phyloP scores from a whole-genome alignment of 1,284 basidiomycete species.

The Spongispora temasekensis region DNA sequence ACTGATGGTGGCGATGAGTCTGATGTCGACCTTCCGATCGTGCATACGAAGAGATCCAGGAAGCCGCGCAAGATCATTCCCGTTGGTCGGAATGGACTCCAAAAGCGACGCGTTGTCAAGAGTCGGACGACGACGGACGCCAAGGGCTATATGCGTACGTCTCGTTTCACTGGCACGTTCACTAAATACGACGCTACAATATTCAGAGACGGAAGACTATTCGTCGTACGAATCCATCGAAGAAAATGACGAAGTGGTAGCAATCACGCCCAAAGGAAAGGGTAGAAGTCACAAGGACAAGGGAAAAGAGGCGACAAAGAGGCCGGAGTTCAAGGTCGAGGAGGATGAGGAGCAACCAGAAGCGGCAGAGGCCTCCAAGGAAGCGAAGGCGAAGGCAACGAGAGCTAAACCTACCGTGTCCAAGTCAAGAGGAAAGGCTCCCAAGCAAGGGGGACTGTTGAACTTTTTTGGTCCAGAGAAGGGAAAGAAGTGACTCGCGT shows the following conservation, averaged over 20 bases:
- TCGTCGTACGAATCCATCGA: slow-evolving; percentile 78
- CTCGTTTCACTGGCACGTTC: not conserved
- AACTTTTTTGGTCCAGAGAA: slow-evolving; percentile 37
- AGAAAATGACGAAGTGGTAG: slow-evolving; percentile 46
- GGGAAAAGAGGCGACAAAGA: slow-evolving; percentile 32
- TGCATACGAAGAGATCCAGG: slow-evolving; percentile 44
- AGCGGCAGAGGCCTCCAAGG: slow-evolving; percentile 1
- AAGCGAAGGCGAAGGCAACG: slow-evolving; percentile 26
- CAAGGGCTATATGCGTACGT: slow-evolving; percentile 72
- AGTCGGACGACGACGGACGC: slow-evolving; percentile 55
- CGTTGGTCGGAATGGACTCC: slow-evolving; percentile 69
- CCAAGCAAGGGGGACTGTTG: slow-evolving; percentile 32
- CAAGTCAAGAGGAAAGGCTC: slow-evolving; percentile 21
- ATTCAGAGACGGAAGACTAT: slow-evolving; percentile 73
- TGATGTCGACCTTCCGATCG: slow-evolving; percentile 37
- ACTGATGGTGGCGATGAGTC: slow-evolving; percentile 32
- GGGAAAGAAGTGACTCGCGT: slow-evolving; percentile 33
- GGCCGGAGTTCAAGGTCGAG: slow-evolving; percentile 34
- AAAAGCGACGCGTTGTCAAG: slow-evolving; percentile 66
- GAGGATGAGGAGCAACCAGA: slow-evolving; percentile 23
- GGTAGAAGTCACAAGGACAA: slow-evolving; percentile 13
- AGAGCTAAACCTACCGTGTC: no score
- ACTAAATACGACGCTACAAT: not conserved
- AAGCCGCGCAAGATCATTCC: slow-evolving; percentile 64
- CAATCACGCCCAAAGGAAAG: slow-evolving; percentile 23